Conservation (phyloP, 2,329 filamentous ascomycete genomes). For the Aspergillus melleus region DNA sequence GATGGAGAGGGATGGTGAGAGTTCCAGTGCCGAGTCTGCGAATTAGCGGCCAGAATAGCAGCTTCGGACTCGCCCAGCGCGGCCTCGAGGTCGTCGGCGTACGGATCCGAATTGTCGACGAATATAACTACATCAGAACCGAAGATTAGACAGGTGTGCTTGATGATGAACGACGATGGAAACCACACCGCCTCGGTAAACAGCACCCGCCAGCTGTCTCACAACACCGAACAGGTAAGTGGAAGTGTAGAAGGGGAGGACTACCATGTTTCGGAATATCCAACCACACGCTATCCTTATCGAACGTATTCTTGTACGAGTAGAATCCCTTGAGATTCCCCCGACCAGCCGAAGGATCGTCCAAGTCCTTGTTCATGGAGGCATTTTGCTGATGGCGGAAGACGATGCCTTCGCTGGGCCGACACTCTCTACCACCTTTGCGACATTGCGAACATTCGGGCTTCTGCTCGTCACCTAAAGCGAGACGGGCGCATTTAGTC, state of each 20-base stretch:
- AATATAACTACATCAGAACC: conserved; percentile 53
- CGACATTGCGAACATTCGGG: conserved; percentile 62
- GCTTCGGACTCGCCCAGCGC: conserved; percentile 33
- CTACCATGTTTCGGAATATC: conserved; percentile 60
- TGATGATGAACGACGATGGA: not conserved
- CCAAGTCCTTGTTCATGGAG: conserved; percentile 59
- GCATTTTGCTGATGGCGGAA: conserved; percentile 71
- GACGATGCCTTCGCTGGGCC: conserved; percentile 62
- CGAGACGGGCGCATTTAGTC: conserved; percentile 1
- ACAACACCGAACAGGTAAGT: not conserved
- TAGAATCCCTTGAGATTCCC: conserved; percentile 61
- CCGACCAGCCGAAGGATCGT: conserved; percentile 38
- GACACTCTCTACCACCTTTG: conserved; percentile 61
- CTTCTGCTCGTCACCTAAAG: conserved; percentile 55
- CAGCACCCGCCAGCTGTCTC: not conserved
- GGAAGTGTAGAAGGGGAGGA: conserved; percentile 8
- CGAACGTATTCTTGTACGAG: conserved; percentile 66
- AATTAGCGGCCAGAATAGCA: conserved; percentile 28
- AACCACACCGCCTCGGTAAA: not conserved
- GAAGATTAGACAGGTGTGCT: conserved; percentile 4
- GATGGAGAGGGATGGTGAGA: conserved; percentile 25
- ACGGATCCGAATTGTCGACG: conserved; percentile 62
- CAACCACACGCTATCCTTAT: conserved; percentile 61
- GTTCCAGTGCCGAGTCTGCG: conserved; percentile 34
- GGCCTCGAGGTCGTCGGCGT: conserved; percentile 52